Conservation (phyloP, 2,329 filamentous ascomycete species). For the Aphanocladium album region DNA sequence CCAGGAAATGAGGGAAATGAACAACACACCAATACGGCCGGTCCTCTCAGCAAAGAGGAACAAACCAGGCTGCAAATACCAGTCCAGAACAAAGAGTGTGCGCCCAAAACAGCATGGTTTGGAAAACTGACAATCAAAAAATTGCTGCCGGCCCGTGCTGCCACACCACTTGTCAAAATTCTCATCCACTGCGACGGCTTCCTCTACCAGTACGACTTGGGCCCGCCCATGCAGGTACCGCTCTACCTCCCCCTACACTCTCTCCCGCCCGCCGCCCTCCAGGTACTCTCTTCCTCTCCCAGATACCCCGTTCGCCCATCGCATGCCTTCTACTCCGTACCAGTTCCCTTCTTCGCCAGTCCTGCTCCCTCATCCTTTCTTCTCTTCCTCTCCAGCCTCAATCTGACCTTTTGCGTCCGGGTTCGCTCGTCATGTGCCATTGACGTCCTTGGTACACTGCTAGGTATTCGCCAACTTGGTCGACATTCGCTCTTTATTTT, state of each 20-base stretch:
- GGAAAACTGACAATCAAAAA: neutral
- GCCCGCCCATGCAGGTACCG: neutral
- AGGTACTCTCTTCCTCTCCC: neutral
- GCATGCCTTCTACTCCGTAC: no score
- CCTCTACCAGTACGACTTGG: no score
- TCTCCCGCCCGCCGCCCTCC: neutral
- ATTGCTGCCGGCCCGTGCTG: neutral
- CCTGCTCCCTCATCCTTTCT: constrained; percentile 3
- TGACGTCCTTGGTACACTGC: constrained; percentile 5
- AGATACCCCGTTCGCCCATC: no score
- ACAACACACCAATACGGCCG: neutral
- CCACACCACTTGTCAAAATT: neutral
- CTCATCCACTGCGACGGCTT: no score
- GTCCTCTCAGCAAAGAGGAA: no score
- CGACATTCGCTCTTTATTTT: constrained; percentile 13
- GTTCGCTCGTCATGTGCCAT: constrained; percentile 21
- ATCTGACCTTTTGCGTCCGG: constrained; percentile 12
- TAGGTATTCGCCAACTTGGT: neutral
- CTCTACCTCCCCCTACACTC: neutral
- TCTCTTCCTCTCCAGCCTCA: constrained; percentile 13
- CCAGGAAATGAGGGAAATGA: constrained; percentile 8
- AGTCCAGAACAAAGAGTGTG: neutral
- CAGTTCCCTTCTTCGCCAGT: neutral
- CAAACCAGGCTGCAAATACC: neutral
- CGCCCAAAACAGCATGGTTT: neutral